These are phyloP conservation scores for Brassica napus DNA, from an alignment of 345 rosid species.

Conservation along the genomic window DNA sequence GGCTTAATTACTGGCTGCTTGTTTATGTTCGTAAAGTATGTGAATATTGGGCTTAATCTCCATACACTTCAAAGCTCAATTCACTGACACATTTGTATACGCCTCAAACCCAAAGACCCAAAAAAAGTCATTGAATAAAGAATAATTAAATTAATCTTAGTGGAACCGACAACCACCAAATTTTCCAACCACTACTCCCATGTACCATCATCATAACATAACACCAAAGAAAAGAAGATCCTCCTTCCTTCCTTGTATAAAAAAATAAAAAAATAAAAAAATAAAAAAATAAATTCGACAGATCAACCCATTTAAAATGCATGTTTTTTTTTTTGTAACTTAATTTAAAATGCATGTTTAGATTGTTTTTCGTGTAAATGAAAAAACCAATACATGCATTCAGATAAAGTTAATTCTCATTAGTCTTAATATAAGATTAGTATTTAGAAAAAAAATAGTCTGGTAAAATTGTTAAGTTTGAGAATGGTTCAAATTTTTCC, in stretches of 20 bases:
- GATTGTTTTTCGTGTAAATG: too few relatives aligned
- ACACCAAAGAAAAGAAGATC: conserved; percentile 25
- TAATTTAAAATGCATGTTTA: too few relatives aligned
- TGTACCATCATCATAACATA: conserved; percentile 36
- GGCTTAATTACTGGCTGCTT: not conserved
- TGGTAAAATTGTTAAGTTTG: not conserved
- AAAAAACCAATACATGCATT: not conserved
- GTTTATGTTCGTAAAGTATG: not conserved
- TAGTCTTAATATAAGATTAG: not conserved
- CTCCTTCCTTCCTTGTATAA: not conserved
- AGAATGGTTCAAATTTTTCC: not conserved
- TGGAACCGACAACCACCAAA: conserved; percentile 25
- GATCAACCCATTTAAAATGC: not conserved
- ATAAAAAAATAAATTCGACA: not conserved
- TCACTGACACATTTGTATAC: conserved; percentile 6
- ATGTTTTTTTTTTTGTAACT: too few relatives aligned
- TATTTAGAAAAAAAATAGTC: not conserved
- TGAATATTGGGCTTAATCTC: not conserved
- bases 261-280: too few relatives aligned
- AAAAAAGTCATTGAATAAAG: not conserved
- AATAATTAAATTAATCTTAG: not conserved
- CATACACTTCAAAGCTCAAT: not conserved
- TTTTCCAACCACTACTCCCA: conserved; percentile 38
- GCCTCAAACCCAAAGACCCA: not conserved
- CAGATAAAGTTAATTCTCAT: not conserved